phyloP scores from a whole-genome alignment of 1,284 basidiomycete species.

The Cryptococcus hybrid region DNA sequence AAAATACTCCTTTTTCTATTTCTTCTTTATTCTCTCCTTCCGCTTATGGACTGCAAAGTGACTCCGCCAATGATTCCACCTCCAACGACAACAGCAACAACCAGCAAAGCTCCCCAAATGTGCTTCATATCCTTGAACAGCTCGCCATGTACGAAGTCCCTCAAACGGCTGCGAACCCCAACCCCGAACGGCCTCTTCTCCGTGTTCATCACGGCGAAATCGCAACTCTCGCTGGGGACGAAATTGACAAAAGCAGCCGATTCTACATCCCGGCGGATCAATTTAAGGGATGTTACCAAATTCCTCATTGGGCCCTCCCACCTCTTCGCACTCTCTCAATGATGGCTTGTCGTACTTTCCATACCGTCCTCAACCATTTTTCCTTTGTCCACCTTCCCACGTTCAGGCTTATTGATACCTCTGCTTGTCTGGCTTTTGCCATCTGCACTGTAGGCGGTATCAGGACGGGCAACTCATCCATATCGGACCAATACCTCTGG shows the following conservation, averaged over 20 bases:
- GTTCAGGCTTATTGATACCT: slow-evolving; percentile 48
- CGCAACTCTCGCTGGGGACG: slow-evolving; percentile 17
- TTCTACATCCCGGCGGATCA: slow-evolving; percentile 48
- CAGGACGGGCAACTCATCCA: slow-evolving; percentile 9
- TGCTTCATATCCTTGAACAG: slow-evolving; percentile 34
- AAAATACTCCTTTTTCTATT: slow-evolving; percentile 24
- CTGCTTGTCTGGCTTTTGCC: slow-evolving; percentile 51
- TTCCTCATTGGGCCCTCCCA: slow-evolving; percentile 52
- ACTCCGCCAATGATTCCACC: background rate
- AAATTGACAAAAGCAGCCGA: slow-evolving; percentile 18
- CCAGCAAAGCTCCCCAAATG: slow-evolving; percentile 10
- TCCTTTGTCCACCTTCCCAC: slow-evolving; percentile 52
- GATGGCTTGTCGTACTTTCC: slow-evolving; percentile 50
- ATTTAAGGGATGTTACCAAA: slow-evolving; percentile 51
- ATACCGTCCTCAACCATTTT: slow-evolving; percentile 50
- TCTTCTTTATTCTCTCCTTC: slow-evolving; percentile 37
- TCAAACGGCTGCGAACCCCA: slow-evolving; percentile 39
- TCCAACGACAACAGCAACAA: slow-evolving; percentile 4
- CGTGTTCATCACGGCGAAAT: slow-evolving; percentile 27
- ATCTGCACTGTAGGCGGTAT: slow-evolving; percentile 52
- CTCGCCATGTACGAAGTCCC: slow-evolving; percentile 41
- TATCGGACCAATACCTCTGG: slow-evolving; percentile 1
- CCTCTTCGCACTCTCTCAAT: slow-evolving; percentile 46
- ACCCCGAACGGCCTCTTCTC: slow-evolving; percentile 47
- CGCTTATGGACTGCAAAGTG: slow-evolving; percentile 6